A percentile compares a stretch with the other conserved stretches of the same genome.
Conservation (phyloP, 1,139 yeast genomes). For the Spathaspora sp. region DNA sequence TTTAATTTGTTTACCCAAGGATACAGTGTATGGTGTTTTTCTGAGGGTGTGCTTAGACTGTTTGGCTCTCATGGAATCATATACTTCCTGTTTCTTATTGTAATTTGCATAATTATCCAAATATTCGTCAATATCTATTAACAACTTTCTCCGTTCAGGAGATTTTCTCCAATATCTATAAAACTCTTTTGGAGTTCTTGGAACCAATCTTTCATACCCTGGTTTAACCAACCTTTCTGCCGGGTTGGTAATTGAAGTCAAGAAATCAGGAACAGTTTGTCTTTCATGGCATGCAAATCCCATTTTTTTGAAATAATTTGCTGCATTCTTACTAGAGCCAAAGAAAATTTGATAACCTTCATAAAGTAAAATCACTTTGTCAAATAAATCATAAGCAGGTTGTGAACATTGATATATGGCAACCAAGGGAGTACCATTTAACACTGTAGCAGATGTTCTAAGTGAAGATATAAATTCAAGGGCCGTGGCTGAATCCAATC, state of each 20-base stretch:
- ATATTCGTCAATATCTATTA: slow-evolving; percentile 33
- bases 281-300: slow-evolving; percentile 65
- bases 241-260: slow-evolving; percentile 59
- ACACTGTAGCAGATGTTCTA: slow-evolving; percentile 59
- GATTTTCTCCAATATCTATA: slow-evolving; percentile 66
- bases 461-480: slow-evolving; percentile 71
- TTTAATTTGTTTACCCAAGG: slow-evolving; percentile 63
- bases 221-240: slow-evolving; percentile 43
- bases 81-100: slow-evolving; percentile 17
- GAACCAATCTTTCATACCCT: slow-evolving; percentile 62
- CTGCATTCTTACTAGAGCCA: slow-evolving; percentile 56
- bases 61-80: slow-evolving; percentile 55
- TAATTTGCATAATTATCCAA: slow-evolving; percentile 18
- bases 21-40: slow-evolving; percentile 63
- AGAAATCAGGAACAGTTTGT: slow-evolving; percentile 54
- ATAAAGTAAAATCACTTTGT: slow-evolving; percentile 69
- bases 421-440: slow-evolving; percentile 62
- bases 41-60: slow-evolving; percentile 56
- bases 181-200: slow-evolving; percentile 69
- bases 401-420: slow-evolving; percentile 63
- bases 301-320: slow-evolving; percentile 43
- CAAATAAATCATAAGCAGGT: slow-evolving; percentile 54
- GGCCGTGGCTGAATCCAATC: slow-evolving; percentile 61
- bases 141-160: slow-evolving; percentile 40
- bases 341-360: slow-evolving; percentile 37